Conservation (phyloP, 192 early-diverging fungal species). For the Podila epicladia region DNA sequence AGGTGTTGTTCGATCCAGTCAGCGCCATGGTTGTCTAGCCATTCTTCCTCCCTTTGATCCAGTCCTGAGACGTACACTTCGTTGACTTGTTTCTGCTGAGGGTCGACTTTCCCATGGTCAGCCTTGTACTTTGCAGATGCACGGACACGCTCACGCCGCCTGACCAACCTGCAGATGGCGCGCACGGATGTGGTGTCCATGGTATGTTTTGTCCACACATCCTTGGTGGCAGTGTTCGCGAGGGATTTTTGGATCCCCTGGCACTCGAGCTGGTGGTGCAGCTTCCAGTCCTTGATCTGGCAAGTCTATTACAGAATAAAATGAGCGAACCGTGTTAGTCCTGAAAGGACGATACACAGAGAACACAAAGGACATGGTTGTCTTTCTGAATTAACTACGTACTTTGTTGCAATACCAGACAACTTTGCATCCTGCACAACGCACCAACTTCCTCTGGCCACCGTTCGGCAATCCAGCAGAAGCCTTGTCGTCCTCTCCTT, state of each 20-base stretch:
- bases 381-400: neutral
- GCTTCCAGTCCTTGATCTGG: slow-evolving; percentile 46
- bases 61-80: slow-evolving; percentile 42
- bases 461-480: slow-evolving; percentile 4
- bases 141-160: slow-evolving; percentile 31
- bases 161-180: slow-evolving; percentile 31
- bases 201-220: slow-evolving; percentile 36
- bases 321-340: neutral
- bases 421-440: slow-evolving; percentile 37
- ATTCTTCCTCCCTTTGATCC: slow-evolving; percentile 43
- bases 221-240: slow-evolving; percentile 19
- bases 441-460: slow-evolving; percentile 31
- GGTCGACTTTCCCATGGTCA: slow-evolving; percentile 27
- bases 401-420: slow-evolving; percentile 50
- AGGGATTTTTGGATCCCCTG: slow-evolving; percentile 43
- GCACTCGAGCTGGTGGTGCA: slow-evolving; percentile 45
- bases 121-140: slow-evolving; percentile 19
- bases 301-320: slow-evolving; percentile 12
- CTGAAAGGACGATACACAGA: neutral
- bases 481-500: slow-evolving; percentile 20
- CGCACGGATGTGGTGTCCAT: slow-evolving; percentile 29
- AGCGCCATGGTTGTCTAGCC: slow-evolving; percentile 35
- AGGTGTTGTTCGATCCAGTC: slow-evolving; percentile 36
- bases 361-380: neutral
- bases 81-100: slow-evolving; percentile 32